Percentiles rank a stretch among this genome's conserved stretches.
Evolutionary conservation across 352 stramenopile genomes (phyloP).

Genomic region (Globisporangium apiculatum): DNA sequence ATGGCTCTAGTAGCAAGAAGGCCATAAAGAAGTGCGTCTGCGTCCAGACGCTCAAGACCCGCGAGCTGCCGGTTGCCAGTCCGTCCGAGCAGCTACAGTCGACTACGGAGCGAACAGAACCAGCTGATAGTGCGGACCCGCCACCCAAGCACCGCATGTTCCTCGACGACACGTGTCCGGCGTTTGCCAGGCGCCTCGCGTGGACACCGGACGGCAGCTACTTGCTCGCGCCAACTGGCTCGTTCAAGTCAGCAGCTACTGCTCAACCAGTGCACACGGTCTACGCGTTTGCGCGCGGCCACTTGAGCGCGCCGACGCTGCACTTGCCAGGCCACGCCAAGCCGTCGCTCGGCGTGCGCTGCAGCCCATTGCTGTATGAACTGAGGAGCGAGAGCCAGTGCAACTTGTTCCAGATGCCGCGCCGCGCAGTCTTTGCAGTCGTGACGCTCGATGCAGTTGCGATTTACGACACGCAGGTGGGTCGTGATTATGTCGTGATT

Average conservation of each 20-base stretch:
- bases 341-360: conserved; percentile 89
- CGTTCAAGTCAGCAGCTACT: conserved; percentile 43
- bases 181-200: conserved; percentile 89
- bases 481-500: background rate
- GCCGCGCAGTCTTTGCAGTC: conserved; percentile 91
- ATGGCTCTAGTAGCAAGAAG: conserved; percentile 52
- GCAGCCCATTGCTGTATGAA: conserved; percentile 90
- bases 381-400: conserved; percentile 28
- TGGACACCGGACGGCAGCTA: conserved; percentile 93
- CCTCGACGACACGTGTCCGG: conserved; percentile 91
- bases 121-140: background rate
- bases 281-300: conserved; percentile 92
- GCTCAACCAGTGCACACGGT: conserved; percentile 70
- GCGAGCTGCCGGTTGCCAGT: conserved; percentile 29
- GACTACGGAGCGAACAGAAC: background rate
- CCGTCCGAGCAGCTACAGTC: conserved; percentile 6
- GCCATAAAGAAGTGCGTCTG: conserved; percentile 62
- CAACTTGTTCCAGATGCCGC: conserved; percentile 78
- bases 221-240: conserved; percentile 83
- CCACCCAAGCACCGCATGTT: conserved; percentile 84
- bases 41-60: conserved; percentile 73
- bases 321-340: conserved; percentile 92
- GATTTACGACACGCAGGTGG: conserved; percentile 94
- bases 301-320: conserved; percentile 87
- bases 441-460: conserved; percentile 91